These are phyloP conservation scores for Geranium incanum DNA, from an alignment of 441 rosid genomes.

Conservation along the genomic window DNA sequence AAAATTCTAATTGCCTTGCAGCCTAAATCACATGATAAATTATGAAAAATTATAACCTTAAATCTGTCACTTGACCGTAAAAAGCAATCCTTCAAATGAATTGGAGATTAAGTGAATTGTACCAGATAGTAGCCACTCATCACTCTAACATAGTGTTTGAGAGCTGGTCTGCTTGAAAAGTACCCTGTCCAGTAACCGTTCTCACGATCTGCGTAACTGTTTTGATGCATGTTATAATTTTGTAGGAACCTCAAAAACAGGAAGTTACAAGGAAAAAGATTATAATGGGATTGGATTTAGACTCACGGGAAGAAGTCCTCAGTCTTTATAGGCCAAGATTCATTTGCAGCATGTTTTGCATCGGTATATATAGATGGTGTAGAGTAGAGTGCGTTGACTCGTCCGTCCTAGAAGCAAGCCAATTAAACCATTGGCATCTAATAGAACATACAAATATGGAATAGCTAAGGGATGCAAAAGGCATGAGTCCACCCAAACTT, in stretches of 20 bases:
- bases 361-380: constrained; percentile 96
- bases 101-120: constrained; percentile 19
- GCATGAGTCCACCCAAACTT: neutral
- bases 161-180: constrained; percentile 85
- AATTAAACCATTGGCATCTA: constrained; percentile 16
- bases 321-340: constrained; percentile 81
- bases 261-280: neutral
- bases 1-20: constrained; percentile 90
- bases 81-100: constrained; percentile 13
- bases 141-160: constrained; percentile 83
- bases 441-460: constrained; percentile 1
- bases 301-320: constrained; percentile 96
- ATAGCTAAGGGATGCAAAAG: neutral
- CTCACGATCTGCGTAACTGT: constrained; percentile 91
- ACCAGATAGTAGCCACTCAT: constrained; percentile 97
- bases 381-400: constrained; percentile 90
- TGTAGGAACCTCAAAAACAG: constrained; percentile 21
- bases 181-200: constrained; percentile 99
- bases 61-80: neutral
- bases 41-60: constrained; percentile 16
- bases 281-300: constrained; percentile 11
- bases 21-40: constrained; percentile 42
- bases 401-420: constrained; percentile 68
- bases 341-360: constrained; percentile 75
- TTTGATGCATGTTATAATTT: constrained; percentile 22